phyloP scores from a whole-genome alignment of 163 green algal species.

The Scenedesmus sp. region DNA sequence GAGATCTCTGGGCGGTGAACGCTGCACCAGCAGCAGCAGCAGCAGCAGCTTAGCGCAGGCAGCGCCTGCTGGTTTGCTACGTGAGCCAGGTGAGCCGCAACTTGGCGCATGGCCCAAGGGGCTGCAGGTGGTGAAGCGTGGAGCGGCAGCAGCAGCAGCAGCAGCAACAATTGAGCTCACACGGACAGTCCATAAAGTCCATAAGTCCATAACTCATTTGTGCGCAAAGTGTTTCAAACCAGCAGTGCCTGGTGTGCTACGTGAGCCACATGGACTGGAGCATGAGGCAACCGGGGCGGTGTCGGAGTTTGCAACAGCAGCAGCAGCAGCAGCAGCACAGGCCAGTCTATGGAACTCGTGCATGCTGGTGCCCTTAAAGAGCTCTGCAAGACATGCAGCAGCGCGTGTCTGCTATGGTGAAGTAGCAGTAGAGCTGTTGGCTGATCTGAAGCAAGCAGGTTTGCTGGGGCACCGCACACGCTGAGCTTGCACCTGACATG shows the following conservation, averaged over 20 bases:
- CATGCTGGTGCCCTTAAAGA: background rate
- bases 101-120: too few species aligned
- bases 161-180: conserved; percentile 10
- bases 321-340: too few species aligned
- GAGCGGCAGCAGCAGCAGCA: background rate
- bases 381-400: background rate
- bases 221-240: background rate
- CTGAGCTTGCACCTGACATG: too few species aligned
- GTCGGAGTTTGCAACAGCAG: too few species aligned
- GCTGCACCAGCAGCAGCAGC: background rate
- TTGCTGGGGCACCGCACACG: too few species aligned
- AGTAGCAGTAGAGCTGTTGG: background rate
- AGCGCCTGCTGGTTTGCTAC: background rate
- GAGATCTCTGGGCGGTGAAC: too few species aligned
- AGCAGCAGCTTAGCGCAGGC: background rate
- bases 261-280: conserved; percentile 61
- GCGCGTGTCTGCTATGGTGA: background rate
- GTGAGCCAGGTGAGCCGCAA: background rate
- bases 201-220: too few species aligned
- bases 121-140: too few species aligned
- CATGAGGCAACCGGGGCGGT: too few species aligned
- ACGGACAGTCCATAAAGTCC: too few species aligned
- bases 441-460: background rate
- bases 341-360: background rate
- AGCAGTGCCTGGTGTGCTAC: conserved; percentile 86